Evolutionary conservation across 1,284 basidiomycete species (phyloP).

Genomic region (Cutaneotrichosporon sp.): DNA sequence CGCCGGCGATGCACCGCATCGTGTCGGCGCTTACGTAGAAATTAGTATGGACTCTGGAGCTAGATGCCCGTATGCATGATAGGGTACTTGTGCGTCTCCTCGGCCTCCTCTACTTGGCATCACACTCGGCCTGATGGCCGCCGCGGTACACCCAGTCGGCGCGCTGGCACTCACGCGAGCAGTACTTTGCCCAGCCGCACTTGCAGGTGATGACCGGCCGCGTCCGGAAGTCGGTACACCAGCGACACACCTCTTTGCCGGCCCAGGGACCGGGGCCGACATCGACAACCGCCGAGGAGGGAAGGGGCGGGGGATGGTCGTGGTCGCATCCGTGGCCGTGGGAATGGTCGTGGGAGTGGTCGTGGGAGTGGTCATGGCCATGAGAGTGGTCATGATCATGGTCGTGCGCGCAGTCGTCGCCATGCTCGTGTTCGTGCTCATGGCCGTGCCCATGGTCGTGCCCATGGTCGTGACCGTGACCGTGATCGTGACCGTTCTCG

Average conservation of each 20-base stretch:
- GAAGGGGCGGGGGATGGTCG: neutral
- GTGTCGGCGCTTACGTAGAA: neutral
- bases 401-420: neutral
- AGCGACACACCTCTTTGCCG: conserved; percentile 42
- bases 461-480: neutral
- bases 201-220: conserved; percentile 29
- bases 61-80: neutral
- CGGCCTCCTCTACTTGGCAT: neutral
- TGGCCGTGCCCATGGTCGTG: neutral
- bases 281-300: neutral
- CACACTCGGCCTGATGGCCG: conserved; percentile 45
- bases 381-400: neutral
- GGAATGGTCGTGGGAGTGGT: neutral
- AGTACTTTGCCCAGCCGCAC: conserved; percentile 50
- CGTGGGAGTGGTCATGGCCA: neutral
- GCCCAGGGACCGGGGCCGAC: conserved; percentile 31
- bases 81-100: neutral
- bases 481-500: neutral
- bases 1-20: conserved; percentile 60
- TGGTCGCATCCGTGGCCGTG: conserved; percentile 1
- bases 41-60: neutral
- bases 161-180: conserved; percentile 46
- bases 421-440: neutral
- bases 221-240: conserved; percentile 44
- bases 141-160: conserved; percentile 42